A percentile compares a stretch with the other conserved stretches of the same genome.
Conservation (phyloP, 805 yeast species). For the Vanderwaltozyma tropicalis region DNA sequence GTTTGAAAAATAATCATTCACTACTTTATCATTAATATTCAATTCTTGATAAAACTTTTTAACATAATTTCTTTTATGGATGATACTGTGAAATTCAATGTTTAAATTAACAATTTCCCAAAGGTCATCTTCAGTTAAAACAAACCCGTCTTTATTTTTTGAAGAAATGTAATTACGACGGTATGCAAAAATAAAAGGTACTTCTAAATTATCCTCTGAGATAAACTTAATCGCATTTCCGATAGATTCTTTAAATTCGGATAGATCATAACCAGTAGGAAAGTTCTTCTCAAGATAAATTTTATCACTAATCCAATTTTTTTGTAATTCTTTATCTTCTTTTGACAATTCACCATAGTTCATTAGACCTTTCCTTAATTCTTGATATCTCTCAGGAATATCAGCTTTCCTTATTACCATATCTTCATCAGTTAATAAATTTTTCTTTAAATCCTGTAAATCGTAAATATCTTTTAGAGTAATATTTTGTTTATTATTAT, state of each 20-base stretch:
- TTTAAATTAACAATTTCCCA: conserved; percentile 88
- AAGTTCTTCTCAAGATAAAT: conserved; percentile 48
- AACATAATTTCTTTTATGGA: conserved; percentile 61
- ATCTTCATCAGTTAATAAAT: conserved; percentile 86
- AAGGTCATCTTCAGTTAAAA: conserved; percentile 68
- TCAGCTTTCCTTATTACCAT: conserved; percentile 79
- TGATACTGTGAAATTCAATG: conserved; percentile 75
- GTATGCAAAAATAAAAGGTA: conserved; percentile 91
- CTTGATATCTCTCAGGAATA: conserved; percentile 86
- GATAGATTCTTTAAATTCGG: conserved; percentile 60
- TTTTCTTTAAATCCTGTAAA: conserved; percentile 82
- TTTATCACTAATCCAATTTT: conserved; percentile 68
- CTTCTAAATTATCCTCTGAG: conserved; percentile 72
- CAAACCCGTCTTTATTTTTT: conserved; percentile 34
- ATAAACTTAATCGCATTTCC: conserved; percentile 61
- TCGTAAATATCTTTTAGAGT: conserved; percentile 86
- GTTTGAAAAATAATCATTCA: conserved; percentile 43
- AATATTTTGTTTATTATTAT: conserved; percentile 25
- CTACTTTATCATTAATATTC: conserved; percentile 46
- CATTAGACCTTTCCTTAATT: conserved; percentile 52
- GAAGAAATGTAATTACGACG: conserved; percentile 72
- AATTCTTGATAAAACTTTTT: conserved; percentile 45
- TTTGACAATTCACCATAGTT: conserved; percentile 55
- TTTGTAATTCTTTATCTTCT: conserved; percentile 61
- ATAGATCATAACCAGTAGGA: conserved; percentile 28